phyloP scores from a whole-genome alignment of 169 alveolate genomes.

The Plasmodium falciparum region DNA sequence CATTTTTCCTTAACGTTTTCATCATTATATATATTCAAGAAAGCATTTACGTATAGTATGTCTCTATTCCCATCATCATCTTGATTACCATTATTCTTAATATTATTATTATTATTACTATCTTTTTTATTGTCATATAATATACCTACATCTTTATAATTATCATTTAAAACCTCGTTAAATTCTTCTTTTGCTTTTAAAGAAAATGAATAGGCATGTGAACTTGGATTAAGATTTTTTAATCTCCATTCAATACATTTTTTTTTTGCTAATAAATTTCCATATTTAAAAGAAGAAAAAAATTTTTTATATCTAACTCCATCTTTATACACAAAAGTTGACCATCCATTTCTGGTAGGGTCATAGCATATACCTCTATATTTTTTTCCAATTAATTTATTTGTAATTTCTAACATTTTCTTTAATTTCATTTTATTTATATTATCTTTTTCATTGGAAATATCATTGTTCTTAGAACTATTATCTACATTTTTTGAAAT shows the following conservation, averaged over 20 bases:
- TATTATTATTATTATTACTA: neutral
- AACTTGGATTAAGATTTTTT: constrained; percentile 52
- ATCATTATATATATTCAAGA: constrained; percentile 27
- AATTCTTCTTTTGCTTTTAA: constrained; percentile 69
- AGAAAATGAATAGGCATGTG: constrained; percentile 71
- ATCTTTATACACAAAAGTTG: constrained; percentile 72
- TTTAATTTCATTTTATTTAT: constrained; percentile 29
- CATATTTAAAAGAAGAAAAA: constrained; percentile 70
- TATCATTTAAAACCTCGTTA: constrained; percentile 48
- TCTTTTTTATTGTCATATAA: neutral
- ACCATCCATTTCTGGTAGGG: constrained; percentile 75
- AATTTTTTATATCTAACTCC: constrained; percentile 59
- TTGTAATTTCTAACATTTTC: constrained; percentile 63
- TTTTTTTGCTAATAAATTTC: constrained; percentile 71
- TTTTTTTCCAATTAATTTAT: constrained; percentile 64
- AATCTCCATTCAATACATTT: constrained; percentile 74
- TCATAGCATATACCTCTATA: constrained; percentile 73
- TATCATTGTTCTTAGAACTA: no score
- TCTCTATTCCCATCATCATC: constrained; percentile 31
- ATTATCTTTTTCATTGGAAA: neutral
- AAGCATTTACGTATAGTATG: constrained; percentile 58
- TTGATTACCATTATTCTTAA: no score
- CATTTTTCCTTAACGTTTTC: neutral
- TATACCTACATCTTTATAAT: constrained; percentile 12
- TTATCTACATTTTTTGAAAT: no score